Percentiles rank a stretch among this genome's conserved stretches.
Conservation (phyloP, 176 grass and related monocot genomes). For the Cenchrus americanus region DNA sequence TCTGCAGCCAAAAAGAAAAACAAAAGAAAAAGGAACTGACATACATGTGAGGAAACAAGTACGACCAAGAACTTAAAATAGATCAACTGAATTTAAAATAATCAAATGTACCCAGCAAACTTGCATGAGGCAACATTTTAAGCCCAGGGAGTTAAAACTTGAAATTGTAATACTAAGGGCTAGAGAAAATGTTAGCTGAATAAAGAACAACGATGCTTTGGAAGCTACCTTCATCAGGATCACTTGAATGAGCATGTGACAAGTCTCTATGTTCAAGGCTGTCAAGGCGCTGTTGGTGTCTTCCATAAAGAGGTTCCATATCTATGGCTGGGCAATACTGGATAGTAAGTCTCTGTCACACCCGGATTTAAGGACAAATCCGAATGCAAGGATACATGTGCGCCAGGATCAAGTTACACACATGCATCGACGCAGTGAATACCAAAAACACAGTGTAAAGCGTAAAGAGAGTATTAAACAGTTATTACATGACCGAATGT, state of each 20-base stretch:
- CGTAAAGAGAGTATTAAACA: no score
- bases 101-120: not conserved
- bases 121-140: not conserved
- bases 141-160: not conserved
- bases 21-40: no score
- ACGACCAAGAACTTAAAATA: no score
- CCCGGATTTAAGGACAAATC: no score
- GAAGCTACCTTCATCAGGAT: slow-evolving; percentile 9
- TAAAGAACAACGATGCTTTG: not conserved
- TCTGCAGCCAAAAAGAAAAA: no score
- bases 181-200: not conserved
- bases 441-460: no score
- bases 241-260: not conserved
- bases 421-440: no score
- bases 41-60: no score
- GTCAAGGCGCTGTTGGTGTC: not conserved
- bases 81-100: not conserved
- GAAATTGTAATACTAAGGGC: not conserved
- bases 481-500: no score
- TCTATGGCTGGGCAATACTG: not conserved
- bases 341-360: accelerated
- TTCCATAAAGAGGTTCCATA: slow-evolving; percentile 18
- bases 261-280: not conserved
- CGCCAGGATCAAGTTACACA: no score
- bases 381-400: no score